Evolutionary conservation across 768 basidiomycete species (phyloP), one percentile per base, ranked within the genome.

Genomic region (Trametes cubensis): DNA sequence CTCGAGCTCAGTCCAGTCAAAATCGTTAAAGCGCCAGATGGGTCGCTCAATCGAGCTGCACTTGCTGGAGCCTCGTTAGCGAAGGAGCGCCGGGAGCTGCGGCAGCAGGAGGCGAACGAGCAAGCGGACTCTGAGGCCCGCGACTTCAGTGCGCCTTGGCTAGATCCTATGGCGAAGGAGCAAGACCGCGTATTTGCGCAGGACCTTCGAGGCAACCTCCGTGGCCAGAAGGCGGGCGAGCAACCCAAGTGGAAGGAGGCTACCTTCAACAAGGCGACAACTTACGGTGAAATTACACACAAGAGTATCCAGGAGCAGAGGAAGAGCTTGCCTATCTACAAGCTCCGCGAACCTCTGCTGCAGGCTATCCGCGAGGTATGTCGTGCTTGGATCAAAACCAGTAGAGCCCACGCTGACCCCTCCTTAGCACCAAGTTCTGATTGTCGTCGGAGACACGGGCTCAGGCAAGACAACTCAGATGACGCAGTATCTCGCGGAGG

Each of bases 391-490:
- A 61, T n/a, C 21, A 56, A 42, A 26, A 42, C 60, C 11, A 30
- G 49, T n/a, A 17, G 18, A 45, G 40, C 42, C 6, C 26, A 44
- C 53, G 18, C 62, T 74, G 30, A 78, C 56, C 63, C 23, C 42
- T 18, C 51, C 69, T 53, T 68, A 95, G 89, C 92, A 99, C 77
- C 96, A 95, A 84, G 89, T 98, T 25, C 88, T 99, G 58, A 95
- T 99, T 66, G 97, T 99, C 40, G 92, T 99, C 58, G 97, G 97
- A 47, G 97, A 99, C 71, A 99, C 97, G 47, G 97, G 97, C 26
- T 98, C 96, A 8, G 97, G 97, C 14, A 99, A 99, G 74, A 98
- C 97, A 7, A 99, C 97, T 0, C 97, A 99, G 72, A 98, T 99
- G 95, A 91, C 92, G 0, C 97, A 98, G 75, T 99, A 98, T 68